phyloP scores from a whole-genome alignment of 176 grass and related monocot genomes.

The Cenchrus purpureus region DNA sequence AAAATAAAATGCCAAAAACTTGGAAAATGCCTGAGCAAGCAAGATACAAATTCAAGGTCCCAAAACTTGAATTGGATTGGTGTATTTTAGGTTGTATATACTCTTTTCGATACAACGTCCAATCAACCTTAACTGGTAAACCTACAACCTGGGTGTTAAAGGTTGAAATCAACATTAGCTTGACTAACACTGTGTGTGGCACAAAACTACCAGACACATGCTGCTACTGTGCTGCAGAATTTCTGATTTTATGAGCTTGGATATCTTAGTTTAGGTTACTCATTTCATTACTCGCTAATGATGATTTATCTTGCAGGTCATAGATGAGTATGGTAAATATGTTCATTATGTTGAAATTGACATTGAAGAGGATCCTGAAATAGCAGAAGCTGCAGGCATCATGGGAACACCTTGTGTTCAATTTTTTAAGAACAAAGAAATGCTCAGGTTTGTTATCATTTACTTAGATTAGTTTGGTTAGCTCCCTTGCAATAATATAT shows the following conservation, averaged over 20 bases:
- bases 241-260: background rate
- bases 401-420: constrained; percentile 99
- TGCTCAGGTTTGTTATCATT: constrained; percentile 77
- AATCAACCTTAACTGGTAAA: constrained; percentile 14
- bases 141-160: constrained; percentile 1
- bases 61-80: background rate
- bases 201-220: background rate
- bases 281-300: constrained; percentile 34
- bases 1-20: background rate
- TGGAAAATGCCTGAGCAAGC: background rate
- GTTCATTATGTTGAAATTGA: constrained; percentile 99
- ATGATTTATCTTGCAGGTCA: constrained; percentile 61
- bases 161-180: constrained; percentile 23
- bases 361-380: constrained; percentile 98
- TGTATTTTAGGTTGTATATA: background rate
- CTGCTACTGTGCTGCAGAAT: background rate
- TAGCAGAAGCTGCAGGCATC: constrained; percentile 98
- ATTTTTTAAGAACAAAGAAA: constrained; percentile 99
- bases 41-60: background rate
- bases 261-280: too few species aligned
- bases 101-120: background rate
- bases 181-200: background rate
- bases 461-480: constrained; percentile 10
- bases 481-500: background rate
- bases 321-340: constrained; percentile 73